These are phyloP conservation scores for Blumeriella jaapii DNA, from an alignment of 2,329 filamentous ascomycete genomes.

Conservation along the genomic window DNA sequence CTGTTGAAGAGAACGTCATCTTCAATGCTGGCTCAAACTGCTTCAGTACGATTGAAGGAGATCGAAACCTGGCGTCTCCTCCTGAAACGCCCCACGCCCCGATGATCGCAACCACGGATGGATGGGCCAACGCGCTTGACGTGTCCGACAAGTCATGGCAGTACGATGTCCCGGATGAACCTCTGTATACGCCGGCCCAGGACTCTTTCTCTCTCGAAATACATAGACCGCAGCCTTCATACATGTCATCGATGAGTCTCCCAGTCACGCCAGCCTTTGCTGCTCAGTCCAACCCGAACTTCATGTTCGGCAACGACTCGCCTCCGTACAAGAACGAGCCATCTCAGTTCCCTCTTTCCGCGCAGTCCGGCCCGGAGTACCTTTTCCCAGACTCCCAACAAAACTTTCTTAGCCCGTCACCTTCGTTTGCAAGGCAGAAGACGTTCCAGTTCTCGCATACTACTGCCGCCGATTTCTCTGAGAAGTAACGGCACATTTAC, in stretches of 20 bases:
- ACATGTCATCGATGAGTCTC: constrained; percentile 20
- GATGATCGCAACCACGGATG: constrained; percentile 10
- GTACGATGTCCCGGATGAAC: constrained; percentile 21
- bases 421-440: constrained; percentile 22
- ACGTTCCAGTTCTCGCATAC: constrained; percentile 27
- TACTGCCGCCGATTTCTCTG: constrained; percentile 25
- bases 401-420: constrained; percentile 13
- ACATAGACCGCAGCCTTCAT: constrained; percentile 22
- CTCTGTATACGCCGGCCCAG: constrained; percentile 22
- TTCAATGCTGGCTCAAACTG: constrained; percentile 17
- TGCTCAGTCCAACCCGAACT: constrained; percentile 20
- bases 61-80: constrained; percentile 23
- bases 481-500: constrained; percentile 15
- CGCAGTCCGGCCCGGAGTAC: constrained; percentile 20
- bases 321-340: constrained; percentile 20
- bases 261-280: constrained; percentile 26
- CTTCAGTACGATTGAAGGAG: constrained; percentile 17
- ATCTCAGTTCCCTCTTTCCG: constrained; percentile 18
- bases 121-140: constrained; percentile 13
- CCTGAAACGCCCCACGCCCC: constrained; percentile 23
- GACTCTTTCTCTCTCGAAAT: constrained; percentile 20
- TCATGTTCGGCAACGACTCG: constrained; percentile 17
- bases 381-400: constrained; percentile 17
- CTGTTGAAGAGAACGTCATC: constrained; percentile 18
- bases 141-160: constrained; percentile 18